Percentiles rank a stretch among this genome's conserved stretches.
phyloP scores from a whole-genome alignment of 176 grass and related monocot genomes.

The Triticum dicoccoides region DNA sequence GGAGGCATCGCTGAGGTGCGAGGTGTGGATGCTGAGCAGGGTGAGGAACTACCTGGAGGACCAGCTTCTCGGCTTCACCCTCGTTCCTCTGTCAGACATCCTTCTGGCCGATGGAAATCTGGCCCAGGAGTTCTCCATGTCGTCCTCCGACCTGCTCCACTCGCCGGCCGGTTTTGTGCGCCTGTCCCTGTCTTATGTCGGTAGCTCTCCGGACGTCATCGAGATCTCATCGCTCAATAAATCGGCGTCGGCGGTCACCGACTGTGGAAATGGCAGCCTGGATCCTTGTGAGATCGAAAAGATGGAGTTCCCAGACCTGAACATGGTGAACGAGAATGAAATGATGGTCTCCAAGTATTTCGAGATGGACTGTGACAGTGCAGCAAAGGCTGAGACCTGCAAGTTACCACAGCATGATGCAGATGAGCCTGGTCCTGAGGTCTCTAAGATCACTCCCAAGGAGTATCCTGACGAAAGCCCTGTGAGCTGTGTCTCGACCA shows the following conservation, averaged over 20 bases:
- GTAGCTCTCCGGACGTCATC: slow-evolving; percentile 77
- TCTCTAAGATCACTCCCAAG: slow-evolving; percentile 14
- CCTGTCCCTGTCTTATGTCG: slow-evolving; percentile 75
- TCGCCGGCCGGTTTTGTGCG: slow-evolving; percentile 81
- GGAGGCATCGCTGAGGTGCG: slow-evolving; percentile 60
- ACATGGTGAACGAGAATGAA: slow-evolving; percentile 74
- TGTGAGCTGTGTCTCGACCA: slow-evolving; percentile 65
- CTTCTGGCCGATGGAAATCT: slow-evolving; percentile 41
- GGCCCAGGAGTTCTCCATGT: slow-evolving; percentile 60
- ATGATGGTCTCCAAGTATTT: slow-evolving; percentile 93
- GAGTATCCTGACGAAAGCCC: slow-evolving; percentile 44
- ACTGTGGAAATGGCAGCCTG: slow-evolving; percentile 29
- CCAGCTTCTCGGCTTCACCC: slow-evolving; percentile 79
- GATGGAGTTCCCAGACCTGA: slow-evolving; percentile 83
- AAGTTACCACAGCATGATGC: slow-evolving; percentile 36
- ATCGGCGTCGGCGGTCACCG: not conserved
- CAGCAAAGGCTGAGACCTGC: slow-evolving; percentile 34
- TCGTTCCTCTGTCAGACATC: slow-evolving; percentile 69
- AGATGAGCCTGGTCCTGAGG: slow-evolving; percentile 35
- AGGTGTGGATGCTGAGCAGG: slow-evolving; percentile 93
- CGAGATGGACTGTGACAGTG: slow-evolving; percentile 59
- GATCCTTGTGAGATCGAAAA: slow-evolving; percentile 62
- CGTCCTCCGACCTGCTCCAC: slow-evolving; percentile 79
- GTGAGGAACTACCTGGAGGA: slow-evolving; percentile 91
- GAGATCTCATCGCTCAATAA: slow-evolving; percentile 43